Base-by-base conservation (phyloP, 371 early-diverging fungal species). In the Fennellomyces sp. region DNA sequence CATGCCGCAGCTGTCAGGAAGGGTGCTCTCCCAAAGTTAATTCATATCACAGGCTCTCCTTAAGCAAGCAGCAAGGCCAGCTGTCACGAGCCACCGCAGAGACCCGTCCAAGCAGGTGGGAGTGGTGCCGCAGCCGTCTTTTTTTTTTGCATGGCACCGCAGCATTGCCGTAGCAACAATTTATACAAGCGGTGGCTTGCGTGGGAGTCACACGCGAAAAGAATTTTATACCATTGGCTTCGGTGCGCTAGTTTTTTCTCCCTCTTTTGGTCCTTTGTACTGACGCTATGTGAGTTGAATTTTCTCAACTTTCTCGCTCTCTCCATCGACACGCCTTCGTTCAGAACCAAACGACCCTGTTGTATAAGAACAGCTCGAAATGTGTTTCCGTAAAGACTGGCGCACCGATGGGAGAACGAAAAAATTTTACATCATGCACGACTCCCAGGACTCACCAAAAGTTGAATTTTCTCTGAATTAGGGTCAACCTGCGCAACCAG, bases 401-500 rank as follows among this genome's bases (percentile, higher is more conserved):
- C 6, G 6, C 13, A 33, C 35, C 13, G 4, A 38, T 39, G 4
- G 17, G 17, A 39, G 39, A 39, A 39, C n/a, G 23, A 45, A 39
- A 39, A 39, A 39, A 38, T 39, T 11, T 39, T 0, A 39, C 8
- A 23, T 21, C 23, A 45, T 21, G 17, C 8, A 45, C 8, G 19
- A 45, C 17, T 45, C 23, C n/a, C 19, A 45, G 21, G 21, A 45
- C 45, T 45, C 23, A 45, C 35, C 19, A 25, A n/a, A n/a, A n/a
- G 49, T 13, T 56, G 23, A 31, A 25, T 17, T 47, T 49, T 23
- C 31, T 35, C 42, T 35, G 30, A 39, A 51, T 31, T 67, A 93
- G 92, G 94, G 88, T 88, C 65, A 91, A 88, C 82, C 84, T 93
- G 73, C 75, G 83, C 69, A 89, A 82, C 77, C 95, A 95, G 88